phyloP scores from a whole-genome alignment of 164 flowering plant species.

The Santalum album region DNA sequence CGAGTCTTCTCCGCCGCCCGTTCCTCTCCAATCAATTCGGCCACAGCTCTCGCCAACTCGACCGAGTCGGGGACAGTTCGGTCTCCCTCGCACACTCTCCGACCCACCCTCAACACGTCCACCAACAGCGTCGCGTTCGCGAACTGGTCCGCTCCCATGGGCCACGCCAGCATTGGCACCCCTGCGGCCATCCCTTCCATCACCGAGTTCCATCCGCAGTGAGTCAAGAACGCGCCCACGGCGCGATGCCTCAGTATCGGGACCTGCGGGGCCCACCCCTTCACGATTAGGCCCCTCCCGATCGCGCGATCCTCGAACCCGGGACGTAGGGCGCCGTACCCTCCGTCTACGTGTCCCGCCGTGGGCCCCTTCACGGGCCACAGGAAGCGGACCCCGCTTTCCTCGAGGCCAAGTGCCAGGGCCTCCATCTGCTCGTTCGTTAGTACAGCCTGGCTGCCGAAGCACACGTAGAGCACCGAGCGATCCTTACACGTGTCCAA shows the following conservation, averaged over 20 bases:
- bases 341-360: constrained; percentile 8
- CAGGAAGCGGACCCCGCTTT: constrained; percentile 31
- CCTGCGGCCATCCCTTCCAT: constrained; percentile 34
- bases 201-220: constrained; percentile 57
- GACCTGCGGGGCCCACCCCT: constrained; percentile 47
- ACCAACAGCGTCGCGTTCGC: constrained; percentile 29
- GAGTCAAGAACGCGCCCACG: constrained; percentile 38
- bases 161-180: constrained; percentile 44
- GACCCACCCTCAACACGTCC: constrained; percentile 23
- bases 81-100: constrained; percentile 23
- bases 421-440: constrained; percentile 23
- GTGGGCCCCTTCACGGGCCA: constrained; percentile 21
- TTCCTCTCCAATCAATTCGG: constrained; percentile 13
- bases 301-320: constrained; percentile 31
- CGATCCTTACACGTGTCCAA: constrained; percentile 27
- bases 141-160: constrained; percentile 44
- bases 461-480: constrained; percentile 43
- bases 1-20: not conserved
- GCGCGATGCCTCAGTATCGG: constrained; percentile 32
- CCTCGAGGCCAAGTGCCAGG: constrained; percentile 27
- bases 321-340: constrained; percentile 11
- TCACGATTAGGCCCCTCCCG: constrained; percentile 23
- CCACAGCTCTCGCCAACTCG: constrained; percentile 15
- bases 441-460: constrained; percentile 44
- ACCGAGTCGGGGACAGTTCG: constrained; percentile 21